A percentile compares a stretch with the other conserved stretches of the same genome.
Evolutionary conservation across 2,329 filamentous ascomycete species (phyloP).

Genomic region (Penicillium sp.): DNA sequence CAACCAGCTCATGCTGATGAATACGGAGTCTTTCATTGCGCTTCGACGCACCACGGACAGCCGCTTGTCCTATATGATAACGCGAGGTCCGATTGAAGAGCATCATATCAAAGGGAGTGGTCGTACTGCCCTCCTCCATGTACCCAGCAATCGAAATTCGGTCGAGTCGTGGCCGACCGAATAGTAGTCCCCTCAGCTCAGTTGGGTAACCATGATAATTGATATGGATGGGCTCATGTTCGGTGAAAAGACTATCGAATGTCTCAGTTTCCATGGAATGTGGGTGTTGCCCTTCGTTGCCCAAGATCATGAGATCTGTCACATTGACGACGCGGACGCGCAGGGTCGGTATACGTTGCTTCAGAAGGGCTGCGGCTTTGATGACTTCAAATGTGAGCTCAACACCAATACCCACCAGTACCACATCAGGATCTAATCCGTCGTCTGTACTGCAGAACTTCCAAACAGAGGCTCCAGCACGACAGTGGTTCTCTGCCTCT

Average conservation of each 20-base stretch:
- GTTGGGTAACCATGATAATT: conserved; percentile 70
- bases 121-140: conserved; percentile 68
- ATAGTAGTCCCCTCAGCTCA: conserved; percentile 65
- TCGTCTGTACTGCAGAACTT: conserved; percentile 64
- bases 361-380: conserved; percentile 62
- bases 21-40: conserved; percentile 54
- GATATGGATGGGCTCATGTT: conserved; percentile 61
- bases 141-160: conserved; percentile 64
- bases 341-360: conserved; percentile 55
- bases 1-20: conserved; percentile 51
- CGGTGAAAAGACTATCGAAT: conserved; percentile 63
- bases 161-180: conserved; percentile 58
- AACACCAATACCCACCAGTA: conserved; percentile 67
- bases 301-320: conserved; percentile 68
- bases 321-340: conserved; percentile 68
- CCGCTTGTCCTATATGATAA: conserved; percentile 63
- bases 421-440: conserved; percentile 63
- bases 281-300: conserved; percentile 60
- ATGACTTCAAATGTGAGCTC: conserved; percentile 70
- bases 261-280: conserved; percentile 58
- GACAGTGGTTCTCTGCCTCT: conserved; percentile 66
- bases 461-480: conserved; percentile 64
- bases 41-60: conserved; percentile 54
- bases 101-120: conserved; percentile 73
- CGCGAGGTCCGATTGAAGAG: conserved; percentile 63